phyloP scores from a whole-genome alignment of 805 yeast species.

The Pichia nanzhaoensis region DNA sequence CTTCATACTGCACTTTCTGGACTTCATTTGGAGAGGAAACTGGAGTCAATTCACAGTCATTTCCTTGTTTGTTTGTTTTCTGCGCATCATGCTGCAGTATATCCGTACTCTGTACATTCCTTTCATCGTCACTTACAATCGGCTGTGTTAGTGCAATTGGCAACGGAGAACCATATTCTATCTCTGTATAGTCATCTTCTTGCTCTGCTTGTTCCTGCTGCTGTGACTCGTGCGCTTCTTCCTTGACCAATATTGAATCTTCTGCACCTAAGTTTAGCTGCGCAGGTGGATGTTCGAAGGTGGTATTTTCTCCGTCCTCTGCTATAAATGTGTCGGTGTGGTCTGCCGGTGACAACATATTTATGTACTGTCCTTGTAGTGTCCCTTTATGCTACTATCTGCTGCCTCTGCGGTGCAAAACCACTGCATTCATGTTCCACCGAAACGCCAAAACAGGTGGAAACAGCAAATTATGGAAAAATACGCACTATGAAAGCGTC shows the following conservation, averaged over 20 bases:
- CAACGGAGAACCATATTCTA: not conserved
- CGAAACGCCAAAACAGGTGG: no score
- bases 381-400: not conserved
- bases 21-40: not conserved
- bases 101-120: no score
- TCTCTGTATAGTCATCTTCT: not conserved
- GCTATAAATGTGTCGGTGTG: conserved; percentile 6
- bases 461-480: no score
- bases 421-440: not conserved
- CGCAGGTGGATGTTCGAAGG: not conserved
- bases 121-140: not conserved
- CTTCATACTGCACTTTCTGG: conserved; percentile 2
- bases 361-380: no score
- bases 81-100: no score
- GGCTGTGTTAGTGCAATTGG: conserved; percentile 1
- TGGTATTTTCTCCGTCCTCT: not conserved
- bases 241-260: not conserved
- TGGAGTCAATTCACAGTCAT: not conserved
- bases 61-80: not conserved
- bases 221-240: not conserved
- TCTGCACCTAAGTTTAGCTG: not conserved
- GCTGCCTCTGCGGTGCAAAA: no score
- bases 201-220: no score
- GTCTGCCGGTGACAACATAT: conserved; percentile 19
- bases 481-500: no score